phyloP scores from a whole-genome alignment of 73 alveolate genomes.

The Durusdinium trenchii region DNA sequence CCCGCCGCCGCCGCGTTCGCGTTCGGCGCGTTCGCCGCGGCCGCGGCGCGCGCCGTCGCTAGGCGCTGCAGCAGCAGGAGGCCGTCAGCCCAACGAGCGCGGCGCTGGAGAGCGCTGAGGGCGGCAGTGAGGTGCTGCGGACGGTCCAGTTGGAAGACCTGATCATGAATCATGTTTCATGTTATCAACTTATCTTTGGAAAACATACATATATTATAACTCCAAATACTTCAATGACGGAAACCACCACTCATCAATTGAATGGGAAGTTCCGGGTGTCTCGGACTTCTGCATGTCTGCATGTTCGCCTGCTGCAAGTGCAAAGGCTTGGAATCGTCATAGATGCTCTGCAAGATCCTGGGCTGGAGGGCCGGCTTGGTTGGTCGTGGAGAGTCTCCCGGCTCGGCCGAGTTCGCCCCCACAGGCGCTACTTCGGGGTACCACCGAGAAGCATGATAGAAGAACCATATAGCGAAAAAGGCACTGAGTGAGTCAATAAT shows the following conservation, averaged over 20 bases:
- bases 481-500: no score
- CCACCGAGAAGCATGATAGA: no score
- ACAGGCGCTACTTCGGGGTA: no score
- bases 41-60: neutral
- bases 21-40: neutral
- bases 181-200: neutral
- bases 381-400: no score
- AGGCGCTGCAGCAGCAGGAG: neutral
- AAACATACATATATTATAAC: neutral
- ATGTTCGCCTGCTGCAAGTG: neutral
- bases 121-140: slow-evolving; percentile 59
- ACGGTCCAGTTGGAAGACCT: slow-evolving; percentile 42
- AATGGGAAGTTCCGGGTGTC: neutral
- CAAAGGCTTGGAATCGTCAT: slow-evolving; percentile 30
- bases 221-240: neutral
- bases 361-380: no score
- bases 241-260: neutral
- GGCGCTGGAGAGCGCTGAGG: slow-evolving; percentile 18
- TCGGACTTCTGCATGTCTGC: neutral
- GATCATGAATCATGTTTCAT: neutral
- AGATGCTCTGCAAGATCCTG: slow-evolving; percentile 55
- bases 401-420: no score
- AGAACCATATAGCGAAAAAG: no score
- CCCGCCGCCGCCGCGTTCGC: slow-evolving; percentile 14
- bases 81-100: slow-evolving; percentile 35